Base-by-base conservation (phyloP, 1,139 yeast species). In the Lodderomyces theae region DNA sequence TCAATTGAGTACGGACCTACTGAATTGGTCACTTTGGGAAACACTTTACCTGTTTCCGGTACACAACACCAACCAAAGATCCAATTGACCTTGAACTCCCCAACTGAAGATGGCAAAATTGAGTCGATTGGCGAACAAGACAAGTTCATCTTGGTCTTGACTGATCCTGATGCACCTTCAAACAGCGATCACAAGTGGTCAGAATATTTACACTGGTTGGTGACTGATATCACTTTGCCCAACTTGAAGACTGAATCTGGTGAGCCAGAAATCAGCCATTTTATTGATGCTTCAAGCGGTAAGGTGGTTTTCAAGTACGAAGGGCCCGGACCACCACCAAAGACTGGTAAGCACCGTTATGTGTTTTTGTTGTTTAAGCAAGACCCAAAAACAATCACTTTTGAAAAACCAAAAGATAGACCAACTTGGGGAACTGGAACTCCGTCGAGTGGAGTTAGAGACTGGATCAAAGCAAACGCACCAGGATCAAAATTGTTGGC, bases 131-230 rank as follows among this genome's bases (percentile, higher is more conserved):
- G 66, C 16, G 57, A 64, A 17, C 58, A 64, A n/a, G 87, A 81
- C 49, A 65, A 70, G 39, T 87, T 84, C 63, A 80, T 92, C 3
- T 65, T 89, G 50, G 86, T 86, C 2, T 53, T 89, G 51, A 89
- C 96, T 3, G 96, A 89, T 60, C 97, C 97, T 1, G 97, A 89
- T 67, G 97, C 96, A 7, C 97, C 97, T 13, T 78, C 90, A 3
- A 75, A 80, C 49, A 71, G 74, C 1, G 96, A 89, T 58, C 80
- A 84, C 53, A 86, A 82, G 57, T 88, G 95, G 95, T 82, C 94
- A 8, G 96, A 89, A 61, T 88, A 72, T 60, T 81, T 85, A 42
- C 97, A 89, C 64, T 87, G 79, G 74, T 67, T 89, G 31, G 74
- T 77, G 25, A 65, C 85, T 5, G 88, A 86, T 50, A 75, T 89